Evolutionary conservation across 108 stramenopile species (phyloP), one percentile per base, ranked within the genome.

Genomic region (Schizochytrium sp.): DNA sequence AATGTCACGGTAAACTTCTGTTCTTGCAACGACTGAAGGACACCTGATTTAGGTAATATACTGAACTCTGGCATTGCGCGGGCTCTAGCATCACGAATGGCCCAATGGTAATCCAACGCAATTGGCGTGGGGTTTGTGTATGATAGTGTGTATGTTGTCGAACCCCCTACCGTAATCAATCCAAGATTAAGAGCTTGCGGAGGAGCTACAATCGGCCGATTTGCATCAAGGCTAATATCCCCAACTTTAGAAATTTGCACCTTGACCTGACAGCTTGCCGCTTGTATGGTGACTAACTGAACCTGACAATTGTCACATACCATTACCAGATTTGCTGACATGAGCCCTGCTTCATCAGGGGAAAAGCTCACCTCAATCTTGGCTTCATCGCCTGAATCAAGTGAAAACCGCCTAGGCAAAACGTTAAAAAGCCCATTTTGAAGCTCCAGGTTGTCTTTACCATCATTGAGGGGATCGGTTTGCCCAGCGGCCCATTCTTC

Each of bases 81-180:
- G 61, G 61, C 61, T 38, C 61, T 38, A 5, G 19, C 8, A 42
- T 64, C 61, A 4, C 61, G 8, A 13, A 64, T 64, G 4, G 46
- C 4, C 73, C 73, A 83, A 53, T 53, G 73, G 45, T 46, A 83
- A 8, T 53, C 13, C 5, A 83, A 19, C 45, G 73, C 50, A 15
- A 83, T 83, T 42, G 73, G 73, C 50, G 73, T 83, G n/a, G 73
- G 73, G 73, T 83, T 83, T 19, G 38, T 17, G 45, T 83, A 83
- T 8, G 49, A 53, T 4, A 83, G 8, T 19, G 46, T 46, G 4
- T 19, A n/a, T 8, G 8, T 8, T 12, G 4, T 4, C 10, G 50
- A 4, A 19, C 49, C 46, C 4, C 73, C 73, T 7, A 17, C 4
- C 17, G 19, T 19, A 46, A 53, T 19, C 4, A 4, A 12, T 17